Evolutionary conservation across 306 rosid species (phyloP), one percentile per base, ranked within the genome.

Genomic region (Begonia peltatifolia): DNA sequence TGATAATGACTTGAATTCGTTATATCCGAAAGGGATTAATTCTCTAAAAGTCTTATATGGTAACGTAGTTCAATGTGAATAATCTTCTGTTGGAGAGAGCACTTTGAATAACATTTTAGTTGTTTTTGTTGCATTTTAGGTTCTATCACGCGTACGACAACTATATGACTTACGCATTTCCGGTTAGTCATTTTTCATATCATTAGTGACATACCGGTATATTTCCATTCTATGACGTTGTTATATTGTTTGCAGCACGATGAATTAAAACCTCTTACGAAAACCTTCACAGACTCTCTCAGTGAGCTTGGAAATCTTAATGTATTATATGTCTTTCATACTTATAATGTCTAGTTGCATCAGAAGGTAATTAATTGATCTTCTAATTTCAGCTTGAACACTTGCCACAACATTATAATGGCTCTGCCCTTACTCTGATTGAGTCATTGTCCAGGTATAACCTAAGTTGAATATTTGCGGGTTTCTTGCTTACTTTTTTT

Each of bases 141-240:
- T 90, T 90, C 74, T 83, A 83, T 64, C 97, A 90, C 65, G 97
- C 95, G 0, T 83, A 90, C 68, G 94, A 83, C 76, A 90, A 86
- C 77, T 83, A 90, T 66, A 86, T 90, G 95, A 68, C 56, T 59
- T 63, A 90, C 68, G 92, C 94, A 51, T 90, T 90, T 79, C 99
- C 94, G 84, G 99, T 90, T 54, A 57, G 95, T 63, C 42, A 35
- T 25, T 66, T 16, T 53, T 49, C 46, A 51, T 63, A 12, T 22
- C 56, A 7, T 56, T 59, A 61, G 9, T 46, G 62, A 35, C 42
- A 12, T 67, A 47, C 62, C 63, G 35, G n/a, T 47, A 11, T 50
- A 54, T 47, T 20, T 35, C 35, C 5, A 42, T 20, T 41, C 18
- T 48, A 20, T 71, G 46, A 51, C 54, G 38, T 71, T 12, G 51